Evolutionary conservation across 306 rosid species (phyloP).

Genomic region (Notholithocarpus densiflorus): DNA sequence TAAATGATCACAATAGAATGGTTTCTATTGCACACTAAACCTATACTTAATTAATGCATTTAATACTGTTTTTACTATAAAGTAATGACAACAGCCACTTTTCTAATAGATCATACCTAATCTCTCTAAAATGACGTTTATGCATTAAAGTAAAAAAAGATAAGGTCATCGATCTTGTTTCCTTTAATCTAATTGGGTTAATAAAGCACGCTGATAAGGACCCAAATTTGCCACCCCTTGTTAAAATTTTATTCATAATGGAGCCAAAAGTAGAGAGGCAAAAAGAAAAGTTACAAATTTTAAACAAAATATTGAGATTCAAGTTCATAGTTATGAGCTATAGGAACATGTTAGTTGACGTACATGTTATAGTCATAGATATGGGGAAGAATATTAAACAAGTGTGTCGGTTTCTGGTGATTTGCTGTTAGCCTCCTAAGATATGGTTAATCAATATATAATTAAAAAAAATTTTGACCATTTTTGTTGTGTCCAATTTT

Average conservation of each 20-base stretch:
- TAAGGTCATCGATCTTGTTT: constrained; percentile 22
- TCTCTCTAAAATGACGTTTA: constrained; percentile 27
- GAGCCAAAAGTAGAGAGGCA: constrained; percentile 28
- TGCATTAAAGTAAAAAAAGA: constrained; percentile 34
- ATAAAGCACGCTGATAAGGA: constrained; percentile 43
- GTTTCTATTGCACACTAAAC: background rate
- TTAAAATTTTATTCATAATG: constrained; percentile 33
- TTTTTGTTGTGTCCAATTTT: background rate
- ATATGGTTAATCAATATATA: background rate
- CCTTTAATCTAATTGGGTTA: constrained; percentile 19
- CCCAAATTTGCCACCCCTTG: constrained; percentile 22
- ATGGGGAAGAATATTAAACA: background rate
- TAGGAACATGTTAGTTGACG: constrained; percentile 15
- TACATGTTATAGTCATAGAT: background rate
- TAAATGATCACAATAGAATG: background rate
- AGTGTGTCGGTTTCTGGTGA: background rate
- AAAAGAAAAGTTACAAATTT: background rate
- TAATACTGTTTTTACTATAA: background rate
- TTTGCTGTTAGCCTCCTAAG: background rate
- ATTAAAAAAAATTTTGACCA: too few relatives aligned
- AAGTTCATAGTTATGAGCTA: constrained; percentile 8
- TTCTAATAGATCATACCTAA: constrained; percentile 34
- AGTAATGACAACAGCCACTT: constrained; percentile 43
- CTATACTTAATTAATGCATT: background rate
- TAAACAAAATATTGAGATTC: constrained; percentile 4